Evolutionary conservation across 2,329 filamentous ascomycete species (phyloP), one percentile per base, ranked within the genome.

Genomic region (Xylaria sp.): DNA sequence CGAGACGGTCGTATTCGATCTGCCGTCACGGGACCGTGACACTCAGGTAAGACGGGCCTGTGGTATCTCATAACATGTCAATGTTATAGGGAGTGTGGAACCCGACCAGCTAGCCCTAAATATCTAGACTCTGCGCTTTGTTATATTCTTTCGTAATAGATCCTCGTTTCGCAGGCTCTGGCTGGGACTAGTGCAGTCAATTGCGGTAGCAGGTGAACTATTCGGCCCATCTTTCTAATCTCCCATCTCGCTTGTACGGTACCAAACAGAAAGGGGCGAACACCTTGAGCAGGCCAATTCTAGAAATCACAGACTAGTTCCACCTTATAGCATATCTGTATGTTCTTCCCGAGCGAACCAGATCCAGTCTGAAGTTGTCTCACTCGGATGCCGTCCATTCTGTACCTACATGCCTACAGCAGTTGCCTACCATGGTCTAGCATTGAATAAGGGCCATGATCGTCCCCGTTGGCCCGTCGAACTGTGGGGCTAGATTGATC

Each of bases 11-110:
- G 56, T 46, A 60, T 47, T 61, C 47, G 47, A 58, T 60, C 63
- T 50, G 3, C 47, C 53, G 60, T 60, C 60, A 64, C 55, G 55
- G 51, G 63, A 55, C 46, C 54, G 55, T 28, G 49, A 42, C 51
- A 46, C 23, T 63, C 21, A 59, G 55, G 59, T 62, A 59, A 52
- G 51, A 52, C 59, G 51, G 60, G 40, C 58, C 63, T 57, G 43
- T 38, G 37, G 40, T 31, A 43, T 59, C 37, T 38, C 45, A 64
- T 62, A 59, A 12, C 50, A 57, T 14, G 45, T 14, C 28, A 25
- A 31, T 40, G 38, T 45, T 64, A 54, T 61, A 61, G 58, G 43
- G 12, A 37, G 47, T 37, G n/a, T 35, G 52, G 17, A 53, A 19
- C 31, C 45, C 46, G n/a, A 38, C 46, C 52, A 23, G 23, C 4